Evolutionary conservation across 2,329 filamentous ascomycete genomes (phyloP).

Genomic region (Aspergillus carbonarius): DNA sequence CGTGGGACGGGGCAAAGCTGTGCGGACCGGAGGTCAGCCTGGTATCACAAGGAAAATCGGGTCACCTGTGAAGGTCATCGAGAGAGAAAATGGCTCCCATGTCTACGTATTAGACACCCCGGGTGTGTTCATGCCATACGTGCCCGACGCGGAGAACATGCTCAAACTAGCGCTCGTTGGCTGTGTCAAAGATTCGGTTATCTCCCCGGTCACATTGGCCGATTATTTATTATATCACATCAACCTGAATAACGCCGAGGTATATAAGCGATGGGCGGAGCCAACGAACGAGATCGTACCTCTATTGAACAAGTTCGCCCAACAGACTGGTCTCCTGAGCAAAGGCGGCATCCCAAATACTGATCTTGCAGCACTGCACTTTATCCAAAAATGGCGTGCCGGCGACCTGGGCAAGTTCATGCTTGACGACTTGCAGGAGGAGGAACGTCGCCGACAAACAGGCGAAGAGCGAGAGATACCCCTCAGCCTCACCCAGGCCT

Average conservation of each 20-base stretch:
- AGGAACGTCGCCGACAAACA: conserved; percentile 52
- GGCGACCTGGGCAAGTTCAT: conserved; percentile 75
- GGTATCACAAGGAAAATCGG: conserved; percentile 86
- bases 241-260: conserved; percentile 63
- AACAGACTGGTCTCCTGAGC: conserved; percentile 70
- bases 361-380: conserved; percentile 72
- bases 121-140: conserved; percentile 91
- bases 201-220: conserved; percentile 73
- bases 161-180: conserved; percentile 90
- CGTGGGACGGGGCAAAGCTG: conserved; percentile 66
- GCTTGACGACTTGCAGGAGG: conserved; percentile 71
- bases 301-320: conserved; percentile 70
- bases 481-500: conserved; percentile 46
- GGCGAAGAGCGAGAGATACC: conserved; percentile 31
- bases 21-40: conserved; percentile 79
- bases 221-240: conserved; percentile 88
- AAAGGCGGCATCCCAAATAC: conserved; percentile 70
- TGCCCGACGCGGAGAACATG: conserved; percentile 82
- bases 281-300: conserved; percentile 83
- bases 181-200: conserved; percentile 84
- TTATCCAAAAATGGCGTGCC: conserved; percentile 77
- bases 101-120: conserved; percentile 91
- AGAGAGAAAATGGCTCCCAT: conserved; percentile 55
- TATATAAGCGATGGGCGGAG: conserved; percentile 63
- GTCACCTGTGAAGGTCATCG: conserved; percentile 77